Percentiles rank a stretch among this genome's conserved stretches.
Evolutionary conservation across 495 filamentous ascomycete species (phyloP).

Genomic region (Penicillium psychrofluorescens): DNA sequence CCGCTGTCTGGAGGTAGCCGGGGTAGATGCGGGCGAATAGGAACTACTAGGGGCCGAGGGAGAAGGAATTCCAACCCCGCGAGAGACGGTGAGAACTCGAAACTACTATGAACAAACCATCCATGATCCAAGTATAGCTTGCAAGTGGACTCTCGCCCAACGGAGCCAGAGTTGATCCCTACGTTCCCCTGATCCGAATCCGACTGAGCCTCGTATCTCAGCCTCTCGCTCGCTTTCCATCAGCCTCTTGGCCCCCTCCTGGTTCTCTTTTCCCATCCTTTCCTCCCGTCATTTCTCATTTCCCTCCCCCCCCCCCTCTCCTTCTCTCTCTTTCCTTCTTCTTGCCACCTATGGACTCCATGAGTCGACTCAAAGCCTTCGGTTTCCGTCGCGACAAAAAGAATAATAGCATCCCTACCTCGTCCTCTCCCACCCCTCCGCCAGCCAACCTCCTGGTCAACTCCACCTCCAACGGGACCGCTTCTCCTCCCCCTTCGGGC

Average conservation of each 20-base stretch:
- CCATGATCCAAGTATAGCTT: no score
- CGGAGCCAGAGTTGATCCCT: no score
- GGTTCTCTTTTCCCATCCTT: conserved; percentile 5
- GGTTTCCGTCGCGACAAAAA: conserved; percentile 41
- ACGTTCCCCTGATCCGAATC: no score
- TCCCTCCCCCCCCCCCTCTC: conserved; percentile 7
- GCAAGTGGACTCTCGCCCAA: no score
- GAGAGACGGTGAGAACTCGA: no score
- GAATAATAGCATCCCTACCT: conserved; percentile 18
- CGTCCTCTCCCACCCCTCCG: conserved; percentile 7
- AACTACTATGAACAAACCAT: no score
- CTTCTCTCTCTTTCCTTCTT: conserved; percentile 4
- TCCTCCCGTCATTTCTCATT: conserved; percentile 1
- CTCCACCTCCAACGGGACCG: conserved; percentile 27
- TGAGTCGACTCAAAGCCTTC: conserved; percentile 44
- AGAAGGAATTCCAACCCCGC: no score
- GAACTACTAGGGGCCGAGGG: no score
- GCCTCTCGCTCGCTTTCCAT: conserved; percentile 7
- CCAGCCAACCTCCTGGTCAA: conserved; percentile 16
- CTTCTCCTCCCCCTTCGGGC: conserved; percentile 31
- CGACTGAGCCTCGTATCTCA: neutral
- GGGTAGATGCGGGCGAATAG: no score
- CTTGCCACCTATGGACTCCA: conserved; percentile 23
- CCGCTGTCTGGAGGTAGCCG: no score
- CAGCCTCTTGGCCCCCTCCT: neutral